phyloP scores from a whole-genome alignment of 225 moss, liverwort and hornwort genomes.

The Thuidium tamariscinum region DNA sequence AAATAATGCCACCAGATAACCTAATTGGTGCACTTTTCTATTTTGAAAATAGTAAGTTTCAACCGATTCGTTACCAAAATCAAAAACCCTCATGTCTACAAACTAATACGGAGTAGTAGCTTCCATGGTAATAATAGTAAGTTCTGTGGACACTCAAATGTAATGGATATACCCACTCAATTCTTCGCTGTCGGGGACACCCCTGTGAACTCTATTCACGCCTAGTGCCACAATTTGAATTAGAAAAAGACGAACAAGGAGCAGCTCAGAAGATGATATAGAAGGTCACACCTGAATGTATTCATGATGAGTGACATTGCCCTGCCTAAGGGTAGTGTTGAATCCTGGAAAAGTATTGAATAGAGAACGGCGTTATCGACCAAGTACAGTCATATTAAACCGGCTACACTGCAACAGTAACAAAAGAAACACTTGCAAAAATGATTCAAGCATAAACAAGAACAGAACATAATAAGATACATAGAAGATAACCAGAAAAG shows the following conservation, averaged over 20 bases:
- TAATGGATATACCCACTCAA: background rate
- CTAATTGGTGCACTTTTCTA: background rate
- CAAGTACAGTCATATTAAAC: background rate
- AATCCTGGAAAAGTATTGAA: conserved; percentile 48
- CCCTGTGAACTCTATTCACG: background rate
- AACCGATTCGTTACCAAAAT: background rate
- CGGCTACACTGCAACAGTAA: background rate
- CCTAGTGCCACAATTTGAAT: background rate
- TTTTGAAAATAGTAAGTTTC: background rate
- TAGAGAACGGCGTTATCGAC: background rate
- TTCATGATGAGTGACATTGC: conserved; percentile 96
- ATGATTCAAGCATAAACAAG: background rate
- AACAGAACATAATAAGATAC: background rate
- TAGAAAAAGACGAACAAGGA: background rate
- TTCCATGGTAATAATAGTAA: background rate
- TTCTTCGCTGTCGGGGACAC: background rate
- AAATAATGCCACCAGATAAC: background rate
- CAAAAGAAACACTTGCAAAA: background rate
- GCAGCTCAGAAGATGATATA: background rate
- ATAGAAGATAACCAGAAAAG: background rate
- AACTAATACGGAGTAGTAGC: background rate
- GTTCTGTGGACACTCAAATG: background rate
- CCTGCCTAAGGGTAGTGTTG: conserved; percentile 88
- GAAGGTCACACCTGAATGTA: conserved; percentile 74
- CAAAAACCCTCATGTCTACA: background rate